These are phyloP conservation scores for Termitomyces sp. DNA, from an alignment of 768 basidiomycete genomes.

Conservation along the genomic window DNA sequence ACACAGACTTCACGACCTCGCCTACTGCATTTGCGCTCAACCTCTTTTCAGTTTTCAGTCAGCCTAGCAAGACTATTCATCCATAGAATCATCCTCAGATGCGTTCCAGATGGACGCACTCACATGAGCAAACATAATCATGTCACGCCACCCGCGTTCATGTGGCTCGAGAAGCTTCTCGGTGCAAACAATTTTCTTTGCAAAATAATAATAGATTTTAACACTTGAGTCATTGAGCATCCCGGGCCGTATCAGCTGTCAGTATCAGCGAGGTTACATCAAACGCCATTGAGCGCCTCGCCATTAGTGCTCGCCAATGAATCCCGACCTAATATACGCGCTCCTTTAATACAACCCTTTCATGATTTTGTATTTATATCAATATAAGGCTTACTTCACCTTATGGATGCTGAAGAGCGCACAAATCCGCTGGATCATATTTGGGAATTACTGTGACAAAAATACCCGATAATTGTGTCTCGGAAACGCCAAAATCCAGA, in stretches of 20 bases:
- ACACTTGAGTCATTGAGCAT: too few species aligned
- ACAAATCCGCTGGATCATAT: background rate
- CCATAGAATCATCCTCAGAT: background rate
- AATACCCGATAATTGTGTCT: slow-evolving; percentile 1
- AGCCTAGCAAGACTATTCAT: background rate
- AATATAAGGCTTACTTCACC: background rate
- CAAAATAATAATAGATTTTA: background rate
- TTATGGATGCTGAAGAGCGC: background rate
- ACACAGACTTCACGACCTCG: background rate
- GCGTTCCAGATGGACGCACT: background rate
- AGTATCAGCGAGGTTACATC: background rate
- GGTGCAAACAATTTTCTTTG: too few species aligned
- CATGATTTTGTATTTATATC: background rate
- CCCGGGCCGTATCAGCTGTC: background rate
- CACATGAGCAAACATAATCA: background rate
- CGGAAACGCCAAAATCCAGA: background rate
- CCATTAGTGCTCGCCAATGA: background rate
- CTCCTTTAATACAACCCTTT: too few species aligned
- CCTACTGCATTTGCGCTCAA: background rate
- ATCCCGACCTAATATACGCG: background rate
- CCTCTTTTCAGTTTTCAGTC: background rate
- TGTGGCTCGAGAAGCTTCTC: background rate
- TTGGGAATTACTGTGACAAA: background rate
- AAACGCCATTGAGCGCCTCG: background rate
- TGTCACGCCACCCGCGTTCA: slow-evolving; percentile 1